Evolutionary conservation across 768 basidiomycete species (phyloP).

Genomic region (Favolaschia claudopus): DNA sequence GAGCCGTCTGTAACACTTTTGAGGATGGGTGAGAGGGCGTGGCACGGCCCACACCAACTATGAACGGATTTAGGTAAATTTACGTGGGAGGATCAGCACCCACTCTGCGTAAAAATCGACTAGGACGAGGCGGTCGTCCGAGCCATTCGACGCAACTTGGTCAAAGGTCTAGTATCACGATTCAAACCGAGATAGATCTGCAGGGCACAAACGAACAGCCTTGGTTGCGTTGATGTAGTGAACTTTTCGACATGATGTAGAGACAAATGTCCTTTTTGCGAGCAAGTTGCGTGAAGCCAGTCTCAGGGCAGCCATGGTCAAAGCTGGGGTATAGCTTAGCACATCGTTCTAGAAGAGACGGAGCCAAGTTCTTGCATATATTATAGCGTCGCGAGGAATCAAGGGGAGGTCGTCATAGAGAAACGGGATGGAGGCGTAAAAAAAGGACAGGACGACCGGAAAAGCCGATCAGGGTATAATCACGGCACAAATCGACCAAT

Average conservation of each 20-base stretch:
- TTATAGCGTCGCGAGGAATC: too few relatives aligned
- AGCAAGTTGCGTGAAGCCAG: slow-evolving; percentile 11
- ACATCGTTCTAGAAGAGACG: too few relatives aligned
- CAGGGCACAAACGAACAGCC: slow-evolving; percentile 51
- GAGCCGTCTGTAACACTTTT: slow-evolving; percentile 59
- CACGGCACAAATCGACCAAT: too few relatives aligned
- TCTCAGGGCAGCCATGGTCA: too few relatives aligned
- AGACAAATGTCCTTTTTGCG: slow-evolving; percentile 44
- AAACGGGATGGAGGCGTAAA: too few relatives aligned
- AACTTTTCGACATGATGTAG: slow-evolving; percentile 45
- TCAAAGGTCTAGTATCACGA: slow-evolving; percentile 17
- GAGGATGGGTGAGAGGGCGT: slow-evolving; percentile 72
- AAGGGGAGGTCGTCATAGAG: too few relatives aligned
- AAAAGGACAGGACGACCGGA: too few relatives aligned
- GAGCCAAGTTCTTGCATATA: too few relatives aligned
- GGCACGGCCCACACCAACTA: slow-evolving; percentile 87
- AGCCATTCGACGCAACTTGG: slow-evolving; percentile 24
- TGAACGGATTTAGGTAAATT: background rate
- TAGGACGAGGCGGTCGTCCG: slow-evolving; percentile 62
- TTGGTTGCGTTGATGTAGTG: slow-evolving; percentile 55
- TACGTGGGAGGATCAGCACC: slow-evolving; percentile 34
- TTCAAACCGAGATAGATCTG: background rate
- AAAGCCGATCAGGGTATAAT: too few relatives aligned
- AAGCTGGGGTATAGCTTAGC: too few relatives aligned
- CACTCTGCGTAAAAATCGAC: slow-evolving; percentile 88